phyloP scores from a whole-genome alignment of 768 basidiomycete genomes.

The Tylopilus sp. region DNA sequence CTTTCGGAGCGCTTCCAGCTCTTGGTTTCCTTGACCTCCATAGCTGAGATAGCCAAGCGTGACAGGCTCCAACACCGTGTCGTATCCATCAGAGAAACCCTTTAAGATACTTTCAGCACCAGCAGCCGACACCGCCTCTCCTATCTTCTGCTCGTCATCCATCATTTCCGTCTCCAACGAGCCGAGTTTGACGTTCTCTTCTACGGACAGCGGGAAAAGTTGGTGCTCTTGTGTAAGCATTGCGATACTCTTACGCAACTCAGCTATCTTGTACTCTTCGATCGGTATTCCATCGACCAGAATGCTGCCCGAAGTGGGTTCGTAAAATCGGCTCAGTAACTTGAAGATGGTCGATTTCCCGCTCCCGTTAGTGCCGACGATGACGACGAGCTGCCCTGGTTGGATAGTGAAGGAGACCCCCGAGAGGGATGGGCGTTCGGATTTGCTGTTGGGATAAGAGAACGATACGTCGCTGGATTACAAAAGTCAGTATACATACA shows the following conservation, averaged over 20 bases:
- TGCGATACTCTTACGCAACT: slow-evolving; percentile 38
- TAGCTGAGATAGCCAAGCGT: slow-evolving; percentile 28
- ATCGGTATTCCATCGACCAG: slow-evolving; percentile 37
- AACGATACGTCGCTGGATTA: slow-evolving; percentile 47
- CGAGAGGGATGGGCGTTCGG: slow-evolving; percentile 20
- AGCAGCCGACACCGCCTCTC: slow-evolving; percentile 30
- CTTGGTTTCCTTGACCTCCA: slow-evolving; percentile 8
- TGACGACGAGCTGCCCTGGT: slow-evolving; percentile 32
- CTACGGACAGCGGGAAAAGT: slow-evolving; percentile 36
- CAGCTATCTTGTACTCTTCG: slow-evolving; percentile 27
- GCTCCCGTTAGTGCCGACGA: slow-evolving; percentile 34
- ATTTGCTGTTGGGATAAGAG: slow-evolving; percentile 44
- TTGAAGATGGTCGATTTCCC: slow-evolving; percentile 39
- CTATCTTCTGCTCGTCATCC: slow-evolving; percentile 13
- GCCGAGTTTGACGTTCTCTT: slow-evolving; percentile 41
- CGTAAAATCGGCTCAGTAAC: slow-evolving; percentile 35
- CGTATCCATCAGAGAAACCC: slow-evolving; percentile 34
- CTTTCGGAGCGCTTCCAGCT: slow-evolving; percentile 15
- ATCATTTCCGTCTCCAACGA: slow-evolving; percentile 9
- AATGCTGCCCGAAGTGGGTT: slow-evolving; percentile 36
- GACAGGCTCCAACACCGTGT: slow-evolving; percentile 38
- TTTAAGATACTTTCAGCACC: slow-evolving; percentile 40
- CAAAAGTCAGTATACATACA: neutral
- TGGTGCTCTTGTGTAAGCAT: slow-evolving; percentile 41
- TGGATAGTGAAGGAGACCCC: slow-evolving; percentile 29